Evolutionary conservation across 257 asterid species (phyloP).

Genomic region (Solanum appendiculatum): DNA sequence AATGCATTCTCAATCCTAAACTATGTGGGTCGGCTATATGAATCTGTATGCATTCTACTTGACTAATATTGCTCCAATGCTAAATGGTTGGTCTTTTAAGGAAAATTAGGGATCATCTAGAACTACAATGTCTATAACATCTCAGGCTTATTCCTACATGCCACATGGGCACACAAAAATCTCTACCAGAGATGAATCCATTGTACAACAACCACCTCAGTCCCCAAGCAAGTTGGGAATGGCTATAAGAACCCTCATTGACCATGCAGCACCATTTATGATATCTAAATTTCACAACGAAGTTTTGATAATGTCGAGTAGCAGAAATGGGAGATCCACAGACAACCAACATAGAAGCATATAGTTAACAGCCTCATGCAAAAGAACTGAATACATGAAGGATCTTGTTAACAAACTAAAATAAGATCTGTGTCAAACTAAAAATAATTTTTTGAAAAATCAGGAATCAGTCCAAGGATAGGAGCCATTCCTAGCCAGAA

Average conservation of each 20-base stretch:
- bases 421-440: not conserved
- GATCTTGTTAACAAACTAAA: not conserved
- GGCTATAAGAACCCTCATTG: not conserved
- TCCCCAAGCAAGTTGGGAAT: not conserved
- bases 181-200: not conserved
- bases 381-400: not conserved
- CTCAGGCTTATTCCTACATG: not conserved
- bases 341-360: not conserved
- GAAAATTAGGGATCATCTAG: not conserved
- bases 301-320: not conserved
- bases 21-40: not conserved
- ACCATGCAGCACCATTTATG: not conserved
- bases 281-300: not conserved
- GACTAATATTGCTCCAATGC: not conserved
- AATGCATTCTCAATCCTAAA: slow-evolving; percentile 1
- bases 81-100: not conserved
- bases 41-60: not conserved
- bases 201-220: not conserved
- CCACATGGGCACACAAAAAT: not conserved
- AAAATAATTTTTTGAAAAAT: not conserved
- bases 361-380: not conserved
- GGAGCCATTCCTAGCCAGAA: not conserved
- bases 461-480: not conserved
- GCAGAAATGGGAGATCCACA: not conserved
- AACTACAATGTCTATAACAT: not conserved